Evolutionary conservation across 306 rosid genomes (phyloP).

Genomic region (Calophaca sinica): DNA sequence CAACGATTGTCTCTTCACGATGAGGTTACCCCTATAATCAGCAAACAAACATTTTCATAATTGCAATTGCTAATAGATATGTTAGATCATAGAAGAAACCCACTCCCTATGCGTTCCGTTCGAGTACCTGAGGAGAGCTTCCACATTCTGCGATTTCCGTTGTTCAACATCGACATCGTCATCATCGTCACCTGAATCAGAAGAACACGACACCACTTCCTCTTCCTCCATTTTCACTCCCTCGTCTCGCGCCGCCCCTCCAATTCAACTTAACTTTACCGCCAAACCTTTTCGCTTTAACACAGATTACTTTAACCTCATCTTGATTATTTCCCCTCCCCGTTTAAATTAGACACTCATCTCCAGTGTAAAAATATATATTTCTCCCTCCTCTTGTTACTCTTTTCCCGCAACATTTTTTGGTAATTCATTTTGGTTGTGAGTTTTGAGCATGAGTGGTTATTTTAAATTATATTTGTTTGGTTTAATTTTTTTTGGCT

Average conservation of each 20-base stretch:
- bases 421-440: too few relatives aligned
- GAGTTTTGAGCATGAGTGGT: too few relatives aligned
- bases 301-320: too few relatives aligned
- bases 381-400: too few relatives aligned
- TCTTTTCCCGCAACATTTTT: too few relatives aligned
- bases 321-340: too few relatives aligned
- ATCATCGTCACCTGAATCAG: conserved; percentile 56
- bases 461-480: too few relatives aligned
- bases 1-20: conserved; percentile 80
- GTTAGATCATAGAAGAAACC: neutral
- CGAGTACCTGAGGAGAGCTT: conserved; percentile 73
- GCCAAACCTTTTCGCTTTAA: conserved; percentile 29
- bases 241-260: conserved; percentile 2
- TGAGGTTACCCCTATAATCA: conserved; percentile 66
- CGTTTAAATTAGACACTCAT: too few relatives aligned
- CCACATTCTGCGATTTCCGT: conserved; percentile 82
- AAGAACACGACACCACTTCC: conserved; percentile 57
- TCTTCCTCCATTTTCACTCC: conserved; percentile 51
- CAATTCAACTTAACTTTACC: conserved; percentile 34
- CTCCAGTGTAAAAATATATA: too few relatives aligned
- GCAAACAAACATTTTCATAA: neutral
- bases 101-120: neutral
- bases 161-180: conserved; percentile 34
- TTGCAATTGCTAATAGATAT: neutral
- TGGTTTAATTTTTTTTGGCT: too few relatives aligned